Evolutionary conservation across 2,329 filamentous ascomycete species (phyloP), one percentile per base, ranked within the genome.

Genomic region (Epichloe amarillans): DNA sequence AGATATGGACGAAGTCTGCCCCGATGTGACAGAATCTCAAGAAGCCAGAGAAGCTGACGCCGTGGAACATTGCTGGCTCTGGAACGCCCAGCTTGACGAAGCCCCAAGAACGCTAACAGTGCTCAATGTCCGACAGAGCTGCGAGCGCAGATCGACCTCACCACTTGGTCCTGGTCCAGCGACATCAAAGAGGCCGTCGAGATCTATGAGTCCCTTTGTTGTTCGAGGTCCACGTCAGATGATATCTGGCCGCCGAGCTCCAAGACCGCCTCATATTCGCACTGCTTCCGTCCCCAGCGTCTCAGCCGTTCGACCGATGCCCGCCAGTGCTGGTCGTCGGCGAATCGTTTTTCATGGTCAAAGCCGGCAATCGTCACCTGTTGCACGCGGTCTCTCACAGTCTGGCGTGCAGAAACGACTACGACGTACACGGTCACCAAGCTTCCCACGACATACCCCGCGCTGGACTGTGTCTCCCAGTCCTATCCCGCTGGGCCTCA

Each of bases 11-110:
- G 73, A 79, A 5, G 70, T 78, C 19, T 75, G 77, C 54, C 67
- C 70, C 1, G 73, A 79, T 50, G 21, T 65, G 66, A 57, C 65
- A 46, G 59, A 71, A 54, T 63, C 66, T 50, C 65, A 68, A 55
- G 68, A 78, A 49, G 74, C 79, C 1, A 74, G 75, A 6, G 81
- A 83, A 62, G 76, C 76, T 3, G 80, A 84, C 59, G 78, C 77
- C 1, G 68, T 75, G 52, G 82, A 86, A 59, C 68, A 77, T 17
- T 85, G 78, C 60, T 89, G 86, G 86, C 66, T 73, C 3, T 85
- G 78, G 71, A 76, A 82, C 56, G 77, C 82, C 48, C 71, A 73
- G 5, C 73, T 86, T 6, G 86, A 90, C 57, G 76, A 76, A 37
- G 60, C 71, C 3, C 68, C 74, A 1, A 74, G 71, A 53, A 60